Evolutionary conservation across 1,139 yeast species (phyloP), one percentile per base, ranked within the genome.

Genomic region (Suhomyces kunorum): DNA sequence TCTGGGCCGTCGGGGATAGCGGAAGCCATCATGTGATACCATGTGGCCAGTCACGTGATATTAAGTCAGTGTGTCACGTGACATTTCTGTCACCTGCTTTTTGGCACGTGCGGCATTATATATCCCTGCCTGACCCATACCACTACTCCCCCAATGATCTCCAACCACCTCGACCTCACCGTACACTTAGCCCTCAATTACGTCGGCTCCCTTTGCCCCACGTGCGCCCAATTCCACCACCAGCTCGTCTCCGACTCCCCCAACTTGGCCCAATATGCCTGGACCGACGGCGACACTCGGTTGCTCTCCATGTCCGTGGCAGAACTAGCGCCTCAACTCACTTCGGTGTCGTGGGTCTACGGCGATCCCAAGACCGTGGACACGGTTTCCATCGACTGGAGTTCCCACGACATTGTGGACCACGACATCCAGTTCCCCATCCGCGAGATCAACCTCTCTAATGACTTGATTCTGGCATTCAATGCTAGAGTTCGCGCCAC

Each of bases 371-470:
- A 51, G 16, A 47, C 50, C 22, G 56, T 54, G 16, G 57, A 54
- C 14, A 51, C 49, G 17, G 56, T 61, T n/a, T 44, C 58, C 22
- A 49, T 66, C 9, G 56, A 58, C 42, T 57, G 68, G 61, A 44
- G 33, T 11, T 42, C 43, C 20, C 38, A 30, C 32, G 39, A 46
- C 43, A 45, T 59, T 23, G 56, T 55, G 13, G 45, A 42, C 24
- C 45, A 42, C 16, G 40, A 34, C 8, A 27, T 54, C 9, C 39
- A 42, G 33, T 62, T 66, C 43, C 70, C 70, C 1, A 42, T 64
- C 23, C 55, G 56, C 28, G 61, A 55, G 29, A 44, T 55, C 37
- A 47, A 50, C 28, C 38, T 64, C 3, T 55, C 66, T 11, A 45
- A 38, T 31, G 63, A 61, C 18, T 38, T 64, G 28, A 58, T 62